A percentile compares a stretch with the other conserved stretches of the same genome.
phyloP scores from a whole-genome alignment of 345 rosid genomes.

The Erodium maritimum region DNA sequence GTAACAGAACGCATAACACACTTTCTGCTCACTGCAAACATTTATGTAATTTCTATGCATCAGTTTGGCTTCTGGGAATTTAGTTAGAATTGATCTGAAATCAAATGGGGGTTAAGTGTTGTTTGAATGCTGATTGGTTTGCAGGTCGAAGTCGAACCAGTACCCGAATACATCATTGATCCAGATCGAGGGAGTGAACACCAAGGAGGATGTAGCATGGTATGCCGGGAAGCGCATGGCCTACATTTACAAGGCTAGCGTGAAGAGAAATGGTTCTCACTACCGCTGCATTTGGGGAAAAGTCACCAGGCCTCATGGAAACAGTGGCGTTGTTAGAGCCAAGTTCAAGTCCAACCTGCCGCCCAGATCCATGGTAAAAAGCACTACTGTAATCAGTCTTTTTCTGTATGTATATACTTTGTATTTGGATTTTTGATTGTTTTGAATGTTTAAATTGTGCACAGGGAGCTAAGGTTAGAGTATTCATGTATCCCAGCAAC shows the following conservation, averaged over 20 bases:
- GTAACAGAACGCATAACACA: constrained; percentile 15
- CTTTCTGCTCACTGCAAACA: not conserved
- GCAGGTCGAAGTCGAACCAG: constrained; percentile 83
- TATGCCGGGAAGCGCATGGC: constrained; percentile 84
- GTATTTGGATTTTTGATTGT: not conserved
- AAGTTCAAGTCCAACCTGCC: constrained; percentile 85
- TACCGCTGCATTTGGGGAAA: constrained; percentile 97
- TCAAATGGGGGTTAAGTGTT: not conserved
- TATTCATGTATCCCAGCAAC: constrained; percentile 93
- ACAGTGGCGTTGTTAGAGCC: constrained; percentile 84
- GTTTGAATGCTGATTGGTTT: not conserved
- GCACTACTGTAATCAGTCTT: not conserved
- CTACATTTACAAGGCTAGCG: constrained; percentile 85
- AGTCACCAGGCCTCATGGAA: constrained; percentile 81
- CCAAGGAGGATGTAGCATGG: constrained; percentile 75
- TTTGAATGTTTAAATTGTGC: not conserved
- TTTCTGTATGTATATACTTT: not conserved
- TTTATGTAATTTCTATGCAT: not conserved
- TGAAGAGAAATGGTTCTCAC: constrained; percentile 68
- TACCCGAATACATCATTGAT: constrained; percentile 67
- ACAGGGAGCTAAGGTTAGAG: constrained; percentile 77
- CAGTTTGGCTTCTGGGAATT: not conserved
- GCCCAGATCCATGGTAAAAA: constrained; percentile 71
- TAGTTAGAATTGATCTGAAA: not conserved
- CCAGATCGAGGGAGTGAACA: constrained; percentile 89